These are phyloP conservation scores for Fusarium euwallaceae DNA, from an alignment of 2,329 filamentous ascomycete genomes.

Conservation along the genomic window DNA sequence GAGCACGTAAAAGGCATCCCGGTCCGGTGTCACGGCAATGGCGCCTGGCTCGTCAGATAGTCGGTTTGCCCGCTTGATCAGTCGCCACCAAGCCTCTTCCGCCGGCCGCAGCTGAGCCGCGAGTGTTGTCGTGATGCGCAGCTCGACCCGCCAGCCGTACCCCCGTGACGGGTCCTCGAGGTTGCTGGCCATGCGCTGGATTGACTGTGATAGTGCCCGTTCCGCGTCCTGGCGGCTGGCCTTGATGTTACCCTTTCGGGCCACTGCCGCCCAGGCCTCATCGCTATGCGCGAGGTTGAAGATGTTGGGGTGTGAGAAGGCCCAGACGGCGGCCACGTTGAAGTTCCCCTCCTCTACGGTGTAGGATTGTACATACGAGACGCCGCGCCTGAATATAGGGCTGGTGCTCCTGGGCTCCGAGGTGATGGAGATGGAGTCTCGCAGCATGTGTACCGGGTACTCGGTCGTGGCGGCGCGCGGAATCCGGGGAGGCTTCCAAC, in stretches of 20 bases:
- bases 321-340: slow-evolving; percentile 2
- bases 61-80: slow-evolving; percentile 1
- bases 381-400: slow-evolving; percentile 1
- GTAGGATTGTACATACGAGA: slow-evolving; percentile 8
- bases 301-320: slow-evolving; percentile 8
- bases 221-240: slow-evolving; percentile 8
- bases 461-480: slow-evolving; percentile 1
- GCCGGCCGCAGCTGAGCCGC: slow-evolving; percentile 5
- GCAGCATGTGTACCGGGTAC: slow-evolving; percentile 6
- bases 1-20: slow-evolving; percentile 9
- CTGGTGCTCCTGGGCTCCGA: slow-evolving; percentile 8
- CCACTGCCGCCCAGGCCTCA: slow-evolving; percentile 9
- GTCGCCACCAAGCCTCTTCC: slow-evolving; percentile 10
- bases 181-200: slow-evolving; percentile 5
- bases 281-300: slow-evolving; percentile 10
- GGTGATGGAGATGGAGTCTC: slow-evolving; percentile 11
- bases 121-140: slow-evolving; percentile 3
- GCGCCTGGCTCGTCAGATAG: slow-evolving; percentile 1
- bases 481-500: slow-evolving; percentile 13
- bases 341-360: slow-evolving; percentile 7
- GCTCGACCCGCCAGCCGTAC: slow-evolving; percentile 7
- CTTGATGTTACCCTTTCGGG: slow-evolving; percentile 12
- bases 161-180: slow-evolving; percentile 2
- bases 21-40: slow-evolving; percentile 6
- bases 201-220: slow-evolving; percentile 4